Evolutionary conservation across 371 early-diverging fungal species (phyloP).

Genomic region (Thermomucor indicae-seudaticae): DNA sequence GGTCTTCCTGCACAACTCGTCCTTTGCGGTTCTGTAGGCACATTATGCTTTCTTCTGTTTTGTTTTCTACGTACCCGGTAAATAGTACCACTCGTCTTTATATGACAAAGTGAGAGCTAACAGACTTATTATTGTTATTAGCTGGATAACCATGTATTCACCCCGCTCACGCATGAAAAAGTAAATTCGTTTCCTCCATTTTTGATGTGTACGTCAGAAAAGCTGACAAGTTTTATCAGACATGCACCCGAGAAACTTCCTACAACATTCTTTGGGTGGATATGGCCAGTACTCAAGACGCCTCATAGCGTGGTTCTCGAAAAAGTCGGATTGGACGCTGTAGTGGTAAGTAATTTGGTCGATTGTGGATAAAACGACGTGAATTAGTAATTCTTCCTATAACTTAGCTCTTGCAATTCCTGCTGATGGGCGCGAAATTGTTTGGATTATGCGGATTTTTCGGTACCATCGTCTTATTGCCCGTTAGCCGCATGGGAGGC

Average conservation of each 20-base stretch:
- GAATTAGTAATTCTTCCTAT: background rate
- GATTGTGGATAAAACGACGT: background rate
- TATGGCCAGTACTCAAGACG: conserved; percentile 48
- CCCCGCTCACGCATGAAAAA: conserved; percentile 61
- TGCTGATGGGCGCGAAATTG: conserved; percentile 46
- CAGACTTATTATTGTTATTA: background rate
- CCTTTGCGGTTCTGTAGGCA: conserved; percentile 40
- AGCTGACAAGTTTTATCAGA: conserved; percentile 17
- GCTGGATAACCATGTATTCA: conserved; percentile 57
- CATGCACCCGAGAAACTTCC: conserved; percentile 53
- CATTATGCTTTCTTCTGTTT: conserved; percentile 36
- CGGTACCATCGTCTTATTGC: conserved; percentile 41
- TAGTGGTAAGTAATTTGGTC: conserved; percentile 39
- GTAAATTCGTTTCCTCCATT: too few relatives aligned
- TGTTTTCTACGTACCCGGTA: conserved; percentile 43
- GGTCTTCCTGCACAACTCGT: conserved; percentile 40
- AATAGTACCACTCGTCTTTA: background rate
- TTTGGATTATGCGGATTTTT: conserved; percentile 48
- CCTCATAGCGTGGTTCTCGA: conserved; percentile 54
- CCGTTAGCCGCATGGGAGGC: conserved; percentile 46
- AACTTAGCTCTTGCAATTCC: conserved; percentile 47
- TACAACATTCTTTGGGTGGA: conserved; percentile 59
- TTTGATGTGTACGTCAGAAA: too few relatives aligned
- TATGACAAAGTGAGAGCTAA: background rate
- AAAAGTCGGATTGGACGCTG: conserved; percentile 66